Evolutionary conservation across 768 basidiomycete genomes (phyloP), one percentile per base, ranked within the genome.

Genomic region (Trametes meyenii): DNA sequence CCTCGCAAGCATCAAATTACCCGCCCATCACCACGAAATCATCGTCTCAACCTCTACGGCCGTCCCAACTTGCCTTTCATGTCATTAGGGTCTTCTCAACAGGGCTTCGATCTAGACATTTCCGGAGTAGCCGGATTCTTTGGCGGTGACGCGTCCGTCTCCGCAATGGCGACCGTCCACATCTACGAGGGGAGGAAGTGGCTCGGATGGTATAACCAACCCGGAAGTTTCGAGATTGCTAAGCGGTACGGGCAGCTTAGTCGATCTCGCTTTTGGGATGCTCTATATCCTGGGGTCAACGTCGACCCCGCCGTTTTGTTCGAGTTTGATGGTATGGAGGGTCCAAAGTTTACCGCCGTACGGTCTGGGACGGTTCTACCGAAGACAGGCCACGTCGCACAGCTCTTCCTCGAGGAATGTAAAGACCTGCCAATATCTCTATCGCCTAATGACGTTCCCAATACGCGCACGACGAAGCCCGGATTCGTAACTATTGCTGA

Each of bases 131-230:
- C 57, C 5, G 62, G 62, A 11, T 63, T 58, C 52, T 63, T 63
- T 12, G 62, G 62, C 10, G 62, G 62, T 13, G 62, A 63, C 24
- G 57, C 44, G 16, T 53, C 62, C 13, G 62, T 63, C 14, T 50
- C 56, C 14, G 62, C 62, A 6, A 63, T 63, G 62, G 55, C 57
- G 13, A 58, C 62, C 4, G 62, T 63, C 26, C 62, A 63, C 45
- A 54, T 63, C 26, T 63, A 63, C 62, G 50, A 58, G 45, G 62
- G 62, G 17, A 29, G 62, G 33, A 63, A 53, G 52, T 63, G 62
- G 62, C 57, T 63, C 7, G 62, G 62, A 3, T 63, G 62, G 62
- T 63, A 63, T 57, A 63, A 63, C 52, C 39, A 46, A 38, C 62
- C 62, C 16, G 62, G 62, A n/a, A 63, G 62, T 29, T 58, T 58